Conservation (phyloP, 495 filamentous ascomycete genomes). For the Annulohypoxylon moriforme region DNA sequence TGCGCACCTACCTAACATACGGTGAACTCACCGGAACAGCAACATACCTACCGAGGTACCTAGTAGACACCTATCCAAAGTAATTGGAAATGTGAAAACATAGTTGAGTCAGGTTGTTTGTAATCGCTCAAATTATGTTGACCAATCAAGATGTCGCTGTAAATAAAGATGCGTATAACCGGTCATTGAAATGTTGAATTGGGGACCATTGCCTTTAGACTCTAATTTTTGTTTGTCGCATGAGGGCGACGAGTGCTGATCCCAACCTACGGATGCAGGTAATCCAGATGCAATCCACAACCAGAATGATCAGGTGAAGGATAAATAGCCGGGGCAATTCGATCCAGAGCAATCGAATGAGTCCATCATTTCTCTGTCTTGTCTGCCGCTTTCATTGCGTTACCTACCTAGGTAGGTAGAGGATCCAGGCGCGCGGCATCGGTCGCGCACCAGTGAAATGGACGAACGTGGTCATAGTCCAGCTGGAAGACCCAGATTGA, state of each 20-base stretch:
- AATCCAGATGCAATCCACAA: constrained; percentile 2
- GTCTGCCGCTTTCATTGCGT: constrained; percentile 5
- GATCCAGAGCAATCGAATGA: constrained; percentile 19
- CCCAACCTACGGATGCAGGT: not conserved
- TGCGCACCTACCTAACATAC: not conserved
- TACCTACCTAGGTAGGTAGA: constrained; percentile 20
- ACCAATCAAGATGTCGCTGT: not conserved
- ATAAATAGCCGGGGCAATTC: constrained; percentile 15
- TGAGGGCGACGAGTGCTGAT: not conserved
- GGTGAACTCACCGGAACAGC: not conserved
- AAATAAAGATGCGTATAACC: not conserved
- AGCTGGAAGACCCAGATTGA: constrained; percentile 18
- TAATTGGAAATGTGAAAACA: not conserved
- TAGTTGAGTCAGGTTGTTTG: not conserved
- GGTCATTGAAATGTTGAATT: not conserved
- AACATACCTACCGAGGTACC: too few species aligned
- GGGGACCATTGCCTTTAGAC: too few species aligned
- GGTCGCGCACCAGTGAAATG: constrained; percentile 40
- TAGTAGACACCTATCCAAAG: not conserved
- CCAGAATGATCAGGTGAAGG: constrained; percentile 7
- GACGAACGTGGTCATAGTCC: constrained; percentile 37
- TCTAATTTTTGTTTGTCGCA: not conserved
- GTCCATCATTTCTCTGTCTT: not conserved
- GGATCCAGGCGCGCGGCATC: constrained; percentile 38
- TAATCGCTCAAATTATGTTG: not conserved